A percentile compares a stretch with the other conserved stretches of the same genome.
Evolutionary conservation across 2,329 filamentous ascomycete species (phyloP).

Genomic region (Thermochaetoides dissita): DNA sequence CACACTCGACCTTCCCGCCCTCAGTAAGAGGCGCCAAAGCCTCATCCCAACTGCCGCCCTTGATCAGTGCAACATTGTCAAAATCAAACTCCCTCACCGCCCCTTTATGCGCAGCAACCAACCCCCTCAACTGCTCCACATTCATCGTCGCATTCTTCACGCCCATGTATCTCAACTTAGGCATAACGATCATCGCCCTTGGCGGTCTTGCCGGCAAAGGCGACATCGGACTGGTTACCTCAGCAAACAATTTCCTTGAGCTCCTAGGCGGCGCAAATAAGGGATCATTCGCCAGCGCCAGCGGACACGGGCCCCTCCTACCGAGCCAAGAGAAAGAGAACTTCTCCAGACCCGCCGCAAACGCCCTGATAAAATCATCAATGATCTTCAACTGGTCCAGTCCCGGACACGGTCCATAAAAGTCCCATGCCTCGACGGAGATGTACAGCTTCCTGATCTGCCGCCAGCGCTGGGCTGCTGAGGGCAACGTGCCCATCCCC

Average conservation of each 20-base stretch:
- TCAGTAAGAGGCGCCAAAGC: constrained; percentile 58
- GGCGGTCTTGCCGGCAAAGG: constrained; percentile 39
- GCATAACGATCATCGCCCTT: constrained; percentile 48
- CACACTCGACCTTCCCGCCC: constrained; percentile 15
- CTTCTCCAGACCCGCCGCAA: constrained; percentile 52
- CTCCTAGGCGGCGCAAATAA: constrained; percentile 45
- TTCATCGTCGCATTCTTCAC: constrained; percentile 62
- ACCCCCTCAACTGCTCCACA: constrained; percentile 52
- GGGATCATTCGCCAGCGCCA: constrained; percentile 56
- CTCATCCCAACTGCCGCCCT: constrained; percentile 63
- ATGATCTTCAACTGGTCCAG: constrained; percentile 64
- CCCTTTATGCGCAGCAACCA: constrained; percentile 52
- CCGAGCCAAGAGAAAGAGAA: constrained; percentile 69
- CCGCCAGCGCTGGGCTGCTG: constrained; percentile 57
- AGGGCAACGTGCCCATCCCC: constrained; percentile 55
- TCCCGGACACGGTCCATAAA: constrained; percentile 42
- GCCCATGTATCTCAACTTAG: constrained; percentile 51
- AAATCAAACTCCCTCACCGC: constrained; percentile 69
- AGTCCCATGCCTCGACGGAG: constrained; percentile 57
- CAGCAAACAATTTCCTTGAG: constrained; percentile 46
- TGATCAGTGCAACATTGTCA: constrained; percentile 56
- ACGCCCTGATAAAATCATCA: constrained; percentile 63
- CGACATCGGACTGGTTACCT: constrained; percentile 51
- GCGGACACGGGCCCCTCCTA: constrained; percentile 56
- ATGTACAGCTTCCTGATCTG: constrained; percentile 65